Base-by-base conservation (phyloP, 257 asterid species). In the Cynanchum wilfordii region DNA sequence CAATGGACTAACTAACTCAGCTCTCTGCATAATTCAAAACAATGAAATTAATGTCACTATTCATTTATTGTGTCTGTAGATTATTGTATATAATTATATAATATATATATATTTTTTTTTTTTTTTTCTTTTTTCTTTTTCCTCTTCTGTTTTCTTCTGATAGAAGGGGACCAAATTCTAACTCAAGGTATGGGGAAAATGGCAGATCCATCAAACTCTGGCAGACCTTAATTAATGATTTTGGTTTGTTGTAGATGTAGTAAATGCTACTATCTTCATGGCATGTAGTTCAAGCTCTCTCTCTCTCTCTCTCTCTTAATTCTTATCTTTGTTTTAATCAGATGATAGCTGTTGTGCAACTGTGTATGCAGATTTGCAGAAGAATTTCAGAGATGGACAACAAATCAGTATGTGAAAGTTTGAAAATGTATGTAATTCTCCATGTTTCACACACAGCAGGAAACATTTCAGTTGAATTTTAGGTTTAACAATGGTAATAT, bases 51-150 rank as follows among this genome's bases (percentile, higher is more conserved):
- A 50, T 69, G 76, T n/a, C 50, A 66, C 25, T 24, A 59, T 22
- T 40, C 72, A 75, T 77, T 81, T 72, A 78, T 74, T 75, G 52
- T 7, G 69, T 64, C 22, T n/a, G 38, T 33, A 33, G 38, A 33
- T 33, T 1, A 5, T 33, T 33, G 4, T 33, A 33, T 33, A 33
- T 33, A 33, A n/a, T n/a, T 33, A 33, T 33, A 33, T 33, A 33
- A 33, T 3, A 33, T 33, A 33, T 33, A 33, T 33, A 33, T 5
- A 33, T 33, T 33, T 5, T 33, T 5, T 15, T 63, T 10, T 17
- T 9, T 4, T 10, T 19, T 52, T 52, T 52, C 0, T 19, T 54
- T 30, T 25, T 15, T 49, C 22, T 13, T 63, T 17, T 5, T 44
- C 22, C 1, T 20, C 30, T 42, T 10, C 50, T 40, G 50, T 74